phyloP scores from a whole-genome alignment of 495 filamentous ascomycete species.

The Daldinia concentrica region DNA sequence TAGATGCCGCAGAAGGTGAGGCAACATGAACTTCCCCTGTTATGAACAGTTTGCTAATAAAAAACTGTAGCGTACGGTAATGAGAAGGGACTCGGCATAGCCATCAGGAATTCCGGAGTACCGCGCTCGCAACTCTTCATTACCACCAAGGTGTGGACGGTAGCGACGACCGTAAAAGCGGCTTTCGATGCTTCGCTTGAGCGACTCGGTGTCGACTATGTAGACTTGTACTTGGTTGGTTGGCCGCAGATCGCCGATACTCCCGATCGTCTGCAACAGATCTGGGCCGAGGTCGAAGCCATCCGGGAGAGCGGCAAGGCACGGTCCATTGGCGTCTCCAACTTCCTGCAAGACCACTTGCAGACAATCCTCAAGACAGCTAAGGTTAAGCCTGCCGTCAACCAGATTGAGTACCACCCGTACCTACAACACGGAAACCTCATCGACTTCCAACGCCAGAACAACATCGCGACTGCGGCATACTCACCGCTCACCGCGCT shows the following conservation, averaged over 20 bases:
- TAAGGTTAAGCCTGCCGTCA: slow-evolving; percentile 71
- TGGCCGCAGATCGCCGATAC: slow-evolving; percentile 72
- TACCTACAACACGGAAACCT: slow-evolving; percentile 83
- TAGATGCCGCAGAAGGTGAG: slow-evolving; percentile 79
- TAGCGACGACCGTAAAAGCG: slow-evolving; percentile 64
- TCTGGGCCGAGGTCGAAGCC: slow-evolving; percentile 82
- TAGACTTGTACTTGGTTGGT: slow-evolving; percentile 89
- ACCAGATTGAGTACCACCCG: slow-evolving; percentile 90
- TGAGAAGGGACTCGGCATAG: slow-evolving; percentile 76
- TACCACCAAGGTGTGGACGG: slow-evolving; percentile 75
- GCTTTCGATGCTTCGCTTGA: slow-evolving; percentile 77
- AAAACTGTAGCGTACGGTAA: slow-evolving; percentile 72
- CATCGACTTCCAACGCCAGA: slow-evolving; percentile 68
- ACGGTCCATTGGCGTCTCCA: slow-evolving; percentile 84
- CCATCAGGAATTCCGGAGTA: slow-evolving; percentile 73
- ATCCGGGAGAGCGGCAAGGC: slow-evolving; percentile 75
- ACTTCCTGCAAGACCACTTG: slow-evolving; percentile 75
- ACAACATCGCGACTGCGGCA: slow-evolving; percentile 73
- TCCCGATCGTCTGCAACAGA: slow-evolving; percentile 69
- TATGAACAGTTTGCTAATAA: not conserved
- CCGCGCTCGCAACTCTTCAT: slow-evolving; percentile 76
- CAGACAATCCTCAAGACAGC: slow-evolving; percentile 73
- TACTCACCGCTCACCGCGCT: slow-evolving; percentile 75
- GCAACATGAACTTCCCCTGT: not conserved
- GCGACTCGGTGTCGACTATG: slow-evolving; percentile 79